Base-by-base conservation (phyloP, 2,329 filamentous ascomycete species). In the Calcarisporium arbuscula region DNA sequence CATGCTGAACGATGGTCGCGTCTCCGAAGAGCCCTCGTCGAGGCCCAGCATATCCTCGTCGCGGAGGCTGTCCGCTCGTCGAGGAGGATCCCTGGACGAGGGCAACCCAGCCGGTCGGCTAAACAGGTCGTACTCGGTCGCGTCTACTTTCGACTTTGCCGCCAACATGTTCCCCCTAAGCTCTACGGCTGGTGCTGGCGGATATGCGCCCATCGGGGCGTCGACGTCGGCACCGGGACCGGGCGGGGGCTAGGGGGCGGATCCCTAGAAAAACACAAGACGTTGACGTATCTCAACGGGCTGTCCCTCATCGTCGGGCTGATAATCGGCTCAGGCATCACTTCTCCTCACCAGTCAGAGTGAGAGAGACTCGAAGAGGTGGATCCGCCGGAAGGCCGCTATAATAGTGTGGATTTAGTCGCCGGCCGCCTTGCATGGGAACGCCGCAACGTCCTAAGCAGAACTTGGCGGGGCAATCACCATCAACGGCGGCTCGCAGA, bases 391-490 rank as follows among this genome's bases (percentile, higher is more conserved):
- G 89, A n/a, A n/a, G 32, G 90, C 89, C 12, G 81, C 89, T 2
- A 65, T 98, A 32, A 72, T 95, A n/a, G 80, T 95, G 5, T 98
- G 90, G 90, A 70, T 79, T 2, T n/a, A n/a, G 77, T 96, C 27
- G 89, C 90, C 4, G 90, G 90, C n/a, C 55, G 95, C 15, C 67
- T 98, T 42, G 90, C 90, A 2, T 98, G 92, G 90, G n/a, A 98
- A 92, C 0, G 90, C 92, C 8, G 90, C 87, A 1, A 83, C 89
- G 17, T 95, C 87, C 48, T 98, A 94, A 61, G 92, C 92, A 5
- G 92, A 98, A 64, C 72, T 98, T 5, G 92, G 92, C 40, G 90
- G 92, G 26, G 89, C 92, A 1, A 96, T 98, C 44, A 92, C 92
- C 6, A 65, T 98, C 17, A 98, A 96, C 56, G 92, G 92, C 37